These are phyloP conservation scores for Mortierella sp. DNA, from an alignment of 371 early-diverging fungal species.

Conservation along the genomic window DNA sequence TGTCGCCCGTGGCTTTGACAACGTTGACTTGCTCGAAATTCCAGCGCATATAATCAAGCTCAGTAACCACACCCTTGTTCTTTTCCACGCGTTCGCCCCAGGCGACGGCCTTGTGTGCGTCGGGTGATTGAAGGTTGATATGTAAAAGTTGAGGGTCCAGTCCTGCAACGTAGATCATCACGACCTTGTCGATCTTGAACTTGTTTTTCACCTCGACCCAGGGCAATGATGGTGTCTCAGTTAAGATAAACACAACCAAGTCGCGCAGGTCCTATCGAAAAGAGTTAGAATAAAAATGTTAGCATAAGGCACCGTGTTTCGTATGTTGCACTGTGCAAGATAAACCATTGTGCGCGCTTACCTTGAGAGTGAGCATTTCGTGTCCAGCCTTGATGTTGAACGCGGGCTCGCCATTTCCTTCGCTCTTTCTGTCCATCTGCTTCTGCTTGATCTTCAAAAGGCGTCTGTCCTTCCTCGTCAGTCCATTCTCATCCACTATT, in stretches of 20 bases:
- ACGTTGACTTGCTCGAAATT: constrained; percentile 28
- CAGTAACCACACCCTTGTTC: constrained; percentile 22
- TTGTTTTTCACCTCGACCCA: constrained; percentile 53
- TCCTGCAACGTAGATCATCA: constrained; percentile 49
- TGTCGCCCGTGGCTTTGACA: constrained; percentile 43
- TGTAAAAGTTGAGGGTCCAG: constrained; percentile 41
- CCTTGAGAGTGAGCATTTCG: constrained; percentile 37
- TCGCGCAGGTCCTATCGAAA: constrained; percentile 45
- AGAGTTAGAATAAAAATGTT: no score
- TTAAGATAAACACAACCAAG: constrained; percentile 39
- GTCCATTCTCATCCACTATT: constrained; percentile 26
- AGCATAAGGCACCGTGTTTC: neutral
- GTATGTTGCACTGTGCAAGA: no score
- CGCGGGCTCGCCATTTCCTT: constrained; percentile 37
- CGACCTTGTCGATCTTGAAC: constrained; percentile 43
- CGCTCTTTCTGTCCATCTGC: constrained; percentile 33
- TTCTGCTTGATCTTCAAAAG: constrained; percentile 37
- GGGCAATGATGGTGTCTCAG: constrained; percentile 45
- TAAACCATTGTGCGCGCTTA: constrained; percentile 1
- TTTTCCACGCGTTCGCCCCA: constrained; percentile 28
- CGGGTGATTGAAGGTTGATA: constrained; percentile 32
- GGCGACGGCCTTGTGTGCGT: constrained; percentile 21
- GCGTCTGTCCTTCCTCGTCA: constrained; percentile 44
- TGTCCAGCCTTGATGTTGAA: constrained; percentile 33
- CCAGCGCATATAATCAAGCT: constrained; percentile 24